Base-by-base conservation (phyloP, 345 rosid genomes). In the Eucalyptus polyanthemos region DNA sequence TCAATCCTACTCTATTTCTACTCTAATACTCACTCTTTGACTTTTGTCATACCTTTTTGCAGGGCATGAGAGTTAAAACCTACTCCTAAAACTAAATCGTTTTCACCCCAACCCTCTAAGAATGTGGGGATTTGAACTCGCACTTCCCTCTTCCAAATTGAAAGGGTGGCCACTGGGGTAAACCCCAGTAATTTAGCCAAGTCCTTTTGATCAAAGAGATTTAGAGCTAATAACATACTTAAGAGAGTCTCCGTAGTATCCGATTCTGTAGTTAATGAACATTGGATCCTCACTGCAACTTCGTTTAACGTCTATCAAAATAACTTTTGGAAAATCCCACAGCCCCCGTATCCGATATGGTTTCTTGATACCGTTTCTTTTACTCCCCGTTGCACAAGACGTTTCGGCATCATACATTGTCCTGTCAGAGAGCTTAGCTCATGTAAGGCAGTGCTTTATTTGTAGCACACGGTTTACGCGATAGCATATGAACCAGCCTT, bases 1-100 rank as follows among this genome's bases (percentile, higher is more conserved):
- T 49, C 15, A 0, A 1, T 50, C 2, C 0, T 50, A 50, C 3
- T 50, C 1, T 13, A 50, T 50, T 50, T 0, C 0, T 13, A 50
- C 16, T 50, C 3, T 50, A 50, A 50, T 6, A 13, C 6, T 50
- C 6, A 50, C 6, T 50, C 3, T 50, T 2, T 5, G 14, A 50
- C 50, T 50, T 50, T 50, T 50, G 6, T 0, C 6, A 2, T 50
- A 0, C 1, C 6, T 49, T 2, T 0, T 49, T 49, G 15, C 1
- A 13, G 3, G 16, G 2, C 6, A 2, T 50, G 15, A 2, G 50
- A 50, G 50, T 50, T 6, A 13, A 50, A 50, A 13, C 3, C 6
- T 1, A 50, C 50, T 50, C 1, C 6, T 13, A 0, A 50, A 50
- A 50, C 1, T 50, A 50, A 50, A 50, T 13, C 6, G 1, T 50